Base-by-base conservation (phyloP, 768 basidiomycete genomes). In the Strobilomyces dryophilus region DNA sequence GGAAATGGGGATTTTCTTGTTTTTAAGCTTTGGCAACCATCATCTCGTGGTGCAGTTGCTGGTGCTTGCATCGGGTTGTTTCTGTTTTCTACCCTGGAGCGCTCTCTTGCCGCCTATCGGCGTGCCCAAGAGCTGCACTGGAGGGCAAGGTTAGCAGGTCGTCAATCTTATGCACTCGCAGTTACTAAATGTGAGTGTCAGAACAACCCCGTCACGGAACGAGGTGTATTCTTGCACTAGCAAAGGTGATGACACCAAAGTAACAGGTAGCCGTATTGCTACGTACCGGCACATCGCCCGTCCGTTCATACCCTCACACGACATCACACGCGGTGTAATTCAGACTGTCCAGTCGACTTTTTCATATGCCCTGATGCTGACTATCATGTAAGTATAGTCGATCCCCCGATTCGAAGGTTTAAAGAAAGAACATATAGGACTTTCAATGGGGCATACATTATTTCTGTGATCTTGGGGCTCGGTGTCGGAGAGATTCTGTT, bases 21-120 rank as follows among this genome's bases (percentile, higher is more conserved):
- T 67, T 93, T 94, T 73, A 59, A 80, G 53, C 70, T 77, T 2
- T 88, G 87, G 85, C 70, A 66, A 5, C 92, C 93, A 0, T 76
- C 76, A 4, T 84, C 89, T 0, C 56, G 72, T 7, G 91, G 87
- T 20, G 84, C 86, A 0, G 79, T 91, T 32, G 81, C 80, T 20
- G 92, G 88, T 0, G 85, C 90, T 37, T 88, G 84, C 63, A 76
- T 95, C 51, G 84, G 78, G 0, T 73, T 95, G 20, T 73, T 87
- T 60, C 35, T 86, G 32, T 72, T 94, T 34, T 83, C 83, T 8
- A 61, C 92, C 10, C 71, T 87, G 37, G 90, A 93, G 45, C 76
- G 92, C 55, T 84, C 81, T 69, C 67, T 95, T 41, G 67, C 78
- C 17, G 85, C 84, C 0, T 71, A 78, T 50, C 75, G 86, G 17